Evolutionary conservation across 495 filamentous ascomycete genomes (phyloP).

Genomic region (Penicillium soppii): DNA sequence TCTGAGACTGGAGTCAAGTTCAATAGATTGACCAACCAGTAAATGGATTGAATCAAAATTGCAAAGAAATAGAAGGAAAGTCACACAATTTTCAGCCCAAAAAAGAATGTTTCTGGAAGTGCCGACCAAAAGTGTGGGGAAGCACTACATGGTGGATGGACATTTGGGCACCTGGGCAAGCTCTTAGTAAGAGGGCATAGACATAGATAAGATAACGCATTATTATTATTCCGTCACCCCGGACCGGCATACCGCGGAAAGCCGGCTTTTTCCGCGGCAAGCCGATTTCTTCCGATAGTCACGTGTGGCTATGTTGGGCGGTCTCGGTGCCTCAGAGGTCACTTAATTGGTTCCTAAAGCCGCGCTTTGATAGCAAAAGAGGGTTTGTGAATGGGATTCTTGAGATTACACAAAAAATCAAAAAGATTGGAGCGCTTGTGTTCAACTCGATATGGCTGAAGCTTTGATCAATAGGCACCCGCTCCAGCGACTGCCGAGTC

Average conservation of each 20-base stretch:
- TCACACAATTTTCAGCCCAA: background rate
- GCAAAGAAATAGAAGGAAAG: background rate
- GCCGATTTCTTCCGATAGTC: conserved; percentile 3
- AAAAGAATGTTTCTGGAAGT: conserved; percentile 7
- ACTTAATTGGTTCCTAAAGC: background rate
- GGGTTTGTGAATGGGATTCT: background rate
- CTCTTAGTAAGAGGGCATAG: too few relatives aligned
- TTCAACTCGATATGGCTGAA: conserved; percentile 10
- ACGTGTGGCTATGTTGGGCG: background rate
- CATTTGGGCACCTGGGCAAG: too few relatives aligned
- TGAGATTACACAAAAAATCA: background rate
- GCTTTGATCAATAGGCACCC: conserved; percentile 53
- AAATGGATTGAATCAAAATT: background rate
- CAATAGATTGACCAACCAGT: background rate
- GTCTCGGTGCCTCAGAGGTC: background rate
- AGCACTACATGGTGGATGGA: too few relatives aligned
- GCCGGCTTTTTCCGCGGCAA: conserved; percentile 16
- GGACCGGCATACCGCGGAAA: conserved; percentile 17
- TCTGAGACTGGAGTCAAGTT: background rate
- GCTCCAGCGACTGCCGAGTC: conserved; percentile 69
- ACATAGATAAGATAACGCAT: conserved; percentile 16
- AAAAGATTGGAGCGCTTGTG: background rate
- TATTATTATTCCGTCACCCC: conserved; percentile 11
- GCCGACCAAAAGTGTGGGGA: conserved; percentile 9
- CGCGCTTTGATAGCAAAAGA: conserved; percentile 1